phyloP scores from a whole-genome alignment of 1,139 yeast species.

The Hyphopichia khmerensis region DNA sequence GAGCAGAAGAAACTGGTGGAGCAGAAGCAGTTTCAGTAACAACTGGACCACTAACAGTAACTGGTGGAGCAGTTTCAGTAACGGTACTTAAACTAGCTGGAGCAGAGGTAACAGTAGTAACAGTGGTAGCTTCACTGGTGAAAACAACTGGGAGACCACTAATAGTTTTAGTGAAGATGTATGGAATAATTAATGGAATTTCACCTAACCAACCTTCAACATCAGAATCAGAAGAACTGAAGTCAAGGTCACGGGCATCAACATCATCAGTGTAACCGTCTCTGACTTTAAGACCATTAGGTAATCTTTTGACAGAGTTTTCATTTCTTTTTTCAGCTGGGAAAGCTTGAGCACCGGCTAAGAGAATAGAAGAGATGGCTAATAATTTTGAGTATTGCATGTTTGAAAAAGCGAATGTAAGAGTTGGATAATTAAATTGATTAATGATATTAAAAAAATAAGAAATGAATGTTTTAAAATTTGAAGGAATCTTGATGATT shows the following conservation, averaged over 20 bases:
- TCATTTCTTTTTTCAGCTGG: background rate
- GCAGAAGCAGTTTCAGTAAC: background rate
- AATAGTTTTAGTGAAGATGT: background rate
- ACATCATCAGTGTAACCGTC: background rate
- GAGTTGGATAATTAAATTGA: background rate
- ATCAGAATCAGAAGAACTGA: background rate
- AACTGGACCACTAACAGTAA: background rate
- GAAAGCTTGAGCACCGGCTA: background rate
- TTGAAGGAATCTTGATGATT: background rate
- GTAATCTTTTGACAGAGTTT: background rate
- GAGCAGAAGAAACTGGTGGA: slow-evolving; percentile 1
- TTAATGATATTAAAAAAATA: background rate
- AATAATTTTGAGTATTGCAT: slow-evolving; percentile 2
- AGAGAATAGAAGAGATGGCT: background rate
- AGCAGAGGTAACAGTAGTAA: background rate
- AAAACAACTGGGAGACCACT: background rate
- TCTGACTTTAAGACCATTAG: background rate
- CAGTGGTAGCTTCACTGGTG: slow-evolving; percentile 4
- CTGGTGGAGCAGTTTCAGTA: background rate
- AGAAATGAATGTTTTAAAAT: background rate
- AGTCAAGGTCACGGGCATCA: background rate
- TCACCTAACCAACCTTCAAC: background rate
- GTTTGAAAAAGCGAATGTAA: background rate
- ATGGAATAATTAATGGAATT: background rate
- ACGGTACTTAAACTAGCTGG: background rate